Evolutionary conservation across 148 eudicot species (phyloP).

Genomic region (Chenopodium formosanum): DNA sequence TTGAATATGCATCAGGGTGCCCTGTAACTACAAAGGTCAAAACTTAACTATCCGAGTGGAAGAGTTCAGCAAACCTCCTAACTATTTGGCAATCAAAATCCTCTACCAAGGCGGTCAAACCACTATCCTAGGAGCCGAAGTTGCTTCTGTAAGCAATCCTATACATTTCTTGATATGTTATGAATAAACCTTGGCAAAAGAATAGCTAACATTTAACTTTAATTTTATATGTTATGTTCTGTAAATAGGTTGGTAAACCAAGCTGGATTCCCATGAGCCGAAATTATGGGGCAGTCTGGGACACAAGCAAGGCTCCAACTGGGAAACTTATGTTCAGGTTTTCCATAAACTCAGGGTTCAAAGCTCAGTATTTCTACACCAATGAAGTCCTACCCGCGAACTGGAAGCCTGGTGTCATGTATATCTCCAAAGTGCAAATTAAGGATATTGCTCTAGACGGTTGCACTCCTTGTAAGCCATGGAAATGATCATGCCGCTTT

Average conservation of each 20-base stretch:
- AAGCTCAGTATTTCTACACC: constrained; percentile 25
- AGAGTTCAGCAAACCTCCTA: constrained; percentile 55
- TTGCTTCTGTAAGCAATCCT: constrained; percentile 44
- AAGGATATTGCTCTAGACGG: constrained; percentile 13
- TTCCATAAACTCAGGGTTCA: constrained; percentile 15
- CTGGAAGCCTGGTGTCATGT: constrained; percentile 24
- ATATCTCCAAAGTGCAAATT: constrained; percentile 24
- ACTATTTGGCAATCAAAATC: constrained; percentile 58
- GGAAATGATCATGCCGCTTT: constrained; percentile 9
- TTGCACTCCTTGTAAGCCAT: constrained; percentile 22
- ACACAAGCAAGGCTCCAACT: constrained; percentile 28
- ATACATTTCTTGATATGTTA: not conserved
- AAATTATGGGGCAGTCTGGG: constrained; percentile 30
- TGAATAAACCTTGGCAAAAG: not conserved
- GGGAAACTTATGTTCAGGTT: constrained; percentile 29
- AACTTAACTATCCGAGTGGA: constrained; percentile 62
- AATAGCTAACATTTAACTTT: not conserved
- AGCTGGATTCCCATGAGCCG: constrained; percentile 30
- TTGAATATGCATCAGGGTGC: constrained; percentile 46
- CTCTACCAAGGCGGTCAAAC: constrained; percentile 87
- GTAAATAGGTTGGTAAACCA: constrained; percentile 8
- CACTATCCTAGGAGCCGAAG: constrained; percentile 52
- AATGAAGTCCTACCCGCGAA: constrained; percentile 24
- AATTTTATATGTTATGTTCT: not conserved
- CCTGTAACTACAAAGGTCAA: constrained; percentile 58